Percentiles rank a stretch among this genome's conserved stretches.
These are phyloP conservation scores for Dianthus caryophyllus DNA, from an alignment of 148 eudicot genomes.

Conservation along the genomic window DNA sequence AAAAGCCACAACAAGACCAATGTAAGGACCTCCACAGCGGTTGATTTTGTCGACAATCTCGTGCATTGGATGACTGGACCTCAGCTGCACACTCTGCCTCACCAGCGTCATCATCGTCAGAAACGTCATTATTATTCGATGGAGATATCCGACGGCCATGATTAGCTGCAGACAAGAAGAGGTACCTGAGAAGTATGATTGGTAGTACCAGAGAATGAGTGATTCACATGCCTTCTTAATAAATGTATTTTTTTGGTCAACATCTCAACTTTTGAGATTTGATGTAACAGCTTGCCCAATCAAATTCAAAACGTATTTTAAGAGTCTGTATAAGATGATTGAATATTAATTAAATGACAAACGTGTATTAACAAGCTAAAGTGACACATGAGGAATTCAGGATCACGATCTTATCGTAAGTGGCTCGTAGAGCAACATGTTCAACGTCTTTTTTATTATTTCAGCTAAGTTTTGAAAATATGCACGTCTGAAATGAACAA, in stretches of 20 bases:
- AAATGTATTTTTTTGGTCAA: not conserved
- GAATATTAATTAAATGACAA: not conserved
- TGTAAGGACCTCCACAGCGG: conserved; percentile 27
- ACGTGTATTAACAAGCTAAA: conserved; percentile 2
- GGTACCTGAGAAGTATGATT: not conserved
- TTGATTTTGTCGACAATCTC: conserved; percentile 31
- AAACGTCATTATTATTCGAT: not conserved
- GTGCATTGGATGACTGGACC: conserved; percentile 33
- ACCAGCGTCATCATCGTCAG: conserved; percentile 17
- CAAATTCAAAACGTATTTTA: not conserved
- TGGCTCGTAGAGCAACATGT: not conserved
- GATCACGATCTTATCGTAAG: too few species aligned
- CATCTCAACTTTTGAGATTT: not conserved
- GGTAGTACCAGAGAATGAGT: not conserved
- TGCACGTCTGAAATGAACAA: too few species aligned
- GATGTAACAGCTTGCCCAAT: not conserved
- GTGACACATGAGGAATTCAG: not conserved
- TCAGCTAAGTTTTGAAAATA: not conserved
- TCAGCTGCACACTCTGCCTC: conserved; percentile 27
- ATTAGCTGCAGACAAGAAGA: not conserved
- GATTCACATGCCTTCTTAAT: conserved; percentile 3
- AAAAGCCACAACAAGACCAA: conserved; percentile 46
- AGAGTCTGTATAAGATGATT: too few species aligned
- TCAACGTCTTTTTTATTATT: not conserved
- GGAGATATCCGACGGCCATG: not conserved